Evolutionary conservation across 352 stramenopile species (phyloP), one percentile per base, ranked within the genome.

Genomic region (Phytophthora cryptogea): DNA sequence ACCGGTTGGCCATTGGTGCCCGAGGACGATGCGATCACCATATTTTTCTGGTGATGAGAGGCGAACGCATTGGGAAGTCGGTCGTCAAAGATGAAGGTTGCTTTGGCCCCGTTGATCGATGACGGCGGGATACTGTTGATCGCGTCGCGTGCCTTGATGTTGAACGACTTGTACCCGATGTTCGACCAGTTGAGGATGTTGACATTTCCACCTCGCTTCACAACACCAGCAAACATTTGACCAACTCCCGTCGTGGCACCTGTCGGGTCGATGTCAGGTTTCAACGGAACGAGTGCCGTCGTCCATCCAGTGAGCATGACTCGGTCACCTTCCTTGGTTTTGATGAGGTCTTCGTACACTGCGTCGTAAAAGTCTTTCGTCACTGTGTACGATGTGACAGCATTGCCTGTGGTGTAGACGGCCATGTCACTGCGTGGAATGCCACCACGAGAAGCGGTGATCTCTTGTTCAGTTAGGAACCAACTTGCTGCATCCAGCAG

Each of bases 121-220:
- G 55, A 61, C 5, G 16, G 14, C 1, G 52, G 46, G 20, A 80
- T 54, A 8, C 31, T 47, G 58, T 87, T 89, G 44, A 86, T 70
- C 8, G 54, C 58, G 23, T 78, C 51, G 32, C 75, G 76, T 50
- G 81, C 59, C 26, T 66, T 61, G 35, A 80, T 23, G 36, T 84
- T 87, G 47, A 75, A 68, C 1, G 55, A 35, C 6, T 43, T 63
- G 32, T 88, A 75, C 5, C 77, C 58, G 4, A 79, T 44, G 40
- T 88, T 91, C 30, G 63, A 61, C 80, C 76, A 89, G 9, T 72
- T 76, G 16, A 89, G 73, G 28, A 74, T 60, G 35, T 80, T 70
- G 45, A 86, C 59, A 40, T 76, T 74, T 14, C 69, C 76, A 16
- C 70, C 62, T 8, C 67, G 68, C n/a, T 68, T 44, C 17, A 79